phyloP scores from a whole-genome alignment of 495 filamentous ascomycete species.

The Daldinia grandis region DNA sequence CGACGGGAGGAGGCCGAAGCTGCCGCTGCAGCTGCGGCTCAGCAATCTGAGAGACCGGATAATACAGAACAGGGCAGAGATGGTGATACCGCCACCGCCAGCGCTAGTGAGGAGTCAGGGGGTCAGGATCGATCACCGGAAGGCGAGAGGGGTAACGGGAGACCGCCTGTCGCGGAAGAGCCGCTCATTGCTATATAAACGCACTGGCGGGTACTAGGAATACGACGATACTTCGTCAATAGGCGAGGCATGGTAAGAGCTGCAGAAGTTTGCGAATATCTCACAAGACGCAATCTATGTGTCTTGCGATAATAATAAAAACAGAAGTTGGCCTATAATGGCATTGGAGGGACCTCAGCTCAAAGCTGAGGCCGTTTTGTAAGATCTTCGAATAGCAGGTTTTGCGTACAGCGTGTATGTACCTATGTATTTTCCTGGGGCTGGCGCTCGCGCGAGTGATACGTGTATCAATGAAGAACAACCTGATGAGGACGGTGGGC shows the following conservation, averaged over 20 bases:
- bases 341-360: neutral
- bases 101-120: neutral
- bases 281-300: neutral
- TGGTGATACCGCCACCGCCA: neutral
- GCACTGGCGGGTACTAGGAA: neutral
- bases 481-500: neutral
- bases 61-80: conserved; percentile 14
- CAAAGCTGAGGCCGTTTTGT: neutral
- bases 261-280: neutral
- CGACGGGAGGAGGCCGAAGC: conserved; percentile 58
- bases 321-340: neutral
- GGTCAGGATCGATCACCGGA: conserved; percentile 1
- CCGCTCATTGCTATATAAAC: conserved; percentile 19
- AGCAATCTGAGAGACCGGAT: conserved; percentile 12
- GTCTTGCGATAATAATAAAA: neutral
- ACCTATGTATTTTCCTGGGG: neutral
- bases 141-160: conserved; percentile 8
- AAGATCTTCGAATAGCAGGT: neutral
- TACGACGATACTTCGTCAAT: neutral
- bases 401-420: neutral
- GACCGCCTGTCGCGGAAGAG: conserved; percentile 14
- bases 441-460: neutral
- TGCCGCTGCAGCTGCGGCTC: conserved; percentile 37
- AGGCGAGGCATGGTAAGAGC: neutral
- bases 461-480: neutral